These are phyloP conservation scores for Bothriochloa decipiens DNA, from an alignment of 176 grass and related monocot genomes.

Conservation along the genomic window DNA sequence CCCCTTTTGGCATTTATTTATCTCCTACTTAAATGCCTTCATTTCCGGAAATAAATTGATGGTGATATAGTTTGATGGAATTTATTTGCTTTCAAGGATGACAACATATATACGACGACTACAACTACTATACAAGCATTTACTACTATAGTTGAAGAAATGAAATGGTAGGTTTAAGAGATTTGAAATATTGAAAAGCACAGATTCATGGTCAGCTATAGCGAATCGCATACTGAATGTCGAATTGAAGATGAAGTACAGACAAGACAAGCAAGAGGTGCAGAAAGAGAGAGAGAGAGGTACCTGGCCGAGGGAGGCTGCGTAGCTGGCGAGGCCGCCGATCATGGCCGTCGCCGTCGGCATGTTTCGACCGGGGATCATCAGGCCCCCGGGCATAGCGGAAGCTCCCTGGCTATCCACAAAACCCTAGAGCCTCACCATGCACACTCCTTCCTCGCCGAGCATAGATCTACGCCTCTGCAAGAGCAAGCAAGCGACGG, in stretches of 20 bases:
- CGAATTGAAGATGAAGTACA: neutral
- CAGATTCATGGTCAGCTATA: neutral
- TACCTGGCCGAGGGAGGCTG: constrained; percentile 76
- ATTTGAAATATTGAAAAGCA: neutral
- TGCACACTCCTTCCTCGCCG: neutral
- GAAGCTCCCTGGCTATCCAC: neutral
- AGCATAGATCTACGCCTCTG: constrained; percentile 34
- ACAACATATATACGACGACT: neutral
- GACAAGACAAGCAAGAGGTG: neutral
- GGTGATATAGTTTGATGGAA: too few species aligned
- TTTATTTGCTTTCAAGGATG: neutral
- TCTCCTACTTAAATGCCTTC: constrained; percentile 27
- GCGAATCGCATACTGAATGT: neutral
- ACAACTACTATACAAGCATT: neutral
- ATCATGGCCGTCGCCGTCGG: constrained; percentile 54
- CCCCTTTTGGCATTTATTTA: constrained; percentile 46
- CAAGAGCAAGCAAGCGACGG: neutral
- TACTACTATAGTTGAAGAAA: neutral
- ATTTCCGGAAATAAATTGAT: neutral
- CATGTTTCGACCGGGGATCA: constrained; percentile 77
- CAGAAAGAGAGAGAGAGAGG: neutral
- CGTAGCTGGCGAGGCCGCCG: constrained; percentile 49
- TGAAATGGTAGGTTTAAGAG: neutral
- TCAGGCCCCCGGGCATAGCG: constrained; percentile 75
- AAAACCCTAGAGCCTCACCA: constrained; percentile 44